Conservation (phyloP, 202 grass and related monocot genomes). For the Carex sylvatica region DNA sequence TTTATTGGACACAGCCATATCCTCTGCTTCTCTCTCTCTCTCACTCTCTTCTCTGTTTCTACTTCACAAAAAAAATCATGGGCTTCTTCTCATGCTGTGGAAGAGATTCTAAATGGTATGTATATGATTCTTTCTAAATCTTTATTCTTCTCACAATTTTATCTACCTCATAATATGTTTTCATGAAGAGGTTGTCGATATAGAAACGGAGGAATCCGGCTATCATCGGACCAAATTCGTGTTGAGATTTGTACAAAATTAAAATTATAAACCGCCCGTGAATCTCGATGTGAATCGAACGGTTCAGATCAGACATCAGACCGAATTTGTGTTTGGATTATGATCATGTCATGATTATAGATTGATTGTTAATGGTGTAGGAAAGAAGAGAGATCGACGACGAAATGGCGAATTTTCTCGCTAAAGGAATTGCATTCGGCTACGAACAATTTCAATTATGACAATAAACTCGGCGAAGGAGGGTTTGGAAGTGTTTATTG, state of each 20-base stretch:
- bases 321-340: background rate
- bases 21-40: constrained; percentile 14
- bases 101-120: constrained; percentile 3
- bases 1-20: constrained; percentile 18
- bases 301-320: no score
- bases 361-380: constrained; percentile 18
- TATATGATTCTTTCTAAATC: background rate
- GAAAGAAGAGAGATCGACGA: constrained; percentile 50
- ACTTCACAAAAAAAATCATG: constrained; percentile 20
- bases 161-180: background rate
- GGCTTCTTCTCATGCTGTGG: constrained; percentile 31
- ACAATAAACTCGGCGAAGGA: constrained; percentile 84
- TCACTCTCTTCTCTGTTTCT: constrained; percentile 16
- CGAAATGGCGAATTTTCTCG: constrained; percentile 61
- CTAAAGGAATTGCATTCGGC: constrained; percentile 77
- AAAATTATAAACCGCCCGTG: no score
- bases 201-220: no score
- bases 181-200: background rate
- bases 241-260: no score
- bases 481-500: constrained; percentile 83
- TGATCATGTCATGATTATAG: background rate
- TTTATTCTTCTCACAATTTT: background rate
- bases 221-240: no score
- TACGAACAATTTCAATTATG: constrained; percentile 87
- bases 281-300: no score